Evolutionary conservation across 129 eudicot genomes (phyloP).

Genomic region (Tanacetum coccineum): DNA sequence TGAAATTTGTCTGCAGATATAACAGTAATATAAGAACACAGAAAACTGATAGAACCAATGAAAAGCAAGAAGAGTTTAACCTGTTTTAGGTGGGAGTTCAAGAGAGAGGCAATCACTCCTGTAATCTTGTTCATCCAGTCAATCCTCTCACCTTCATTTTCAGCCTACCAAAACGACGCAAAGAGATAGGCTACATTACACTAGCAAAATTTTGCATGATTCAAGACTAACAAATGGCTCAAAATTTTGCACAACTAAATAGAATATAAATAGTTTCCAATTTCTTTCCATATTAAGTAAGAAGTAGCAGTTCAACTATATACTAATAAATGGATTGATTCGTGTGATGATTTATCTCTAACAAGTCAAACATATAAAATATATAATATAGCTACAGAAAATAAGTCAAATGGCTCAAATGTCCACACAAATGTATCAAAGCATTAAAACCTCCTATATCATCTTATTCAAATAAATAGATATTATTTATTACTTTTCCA

Average conservation of each 20-base stretch:
- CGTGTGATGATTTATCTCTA: background rate
- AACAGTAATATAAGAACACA: slow-evolving; percentile 5
- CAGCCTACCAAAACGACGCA: slow-evolving; percentile 66
- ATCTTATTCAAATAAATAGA: background rate
- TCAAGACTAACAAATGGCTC: background rate
- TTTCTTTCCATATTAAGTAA: background rate
- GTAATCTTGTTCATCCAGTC: slow-evolving; percentile 94
- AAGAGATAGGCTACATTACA: slow-evolving; percentile 1
- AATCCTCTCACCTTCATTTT: slow-evolving; percentile 86
- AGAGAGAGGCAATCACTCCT: slow-evolving; percentile 86
- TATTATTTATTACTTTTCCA: too few relatives aligned
- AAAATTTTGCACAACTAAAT: background rate
- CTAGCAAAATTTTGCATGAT: slow-evolving; percentile 11
- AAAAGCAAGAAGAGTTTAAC: slow-evolving; percentile 35
- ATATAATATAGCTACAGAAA: background rate
- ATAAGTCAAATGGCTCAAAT: background rate
- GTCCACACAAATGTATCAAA: background rate
- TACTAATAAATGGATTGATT: background rate
- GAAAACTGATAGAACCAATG: background rate
- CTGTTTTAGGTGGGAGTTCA: slow-evolving; percentile 83
- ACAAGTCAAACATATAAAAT: background rate
- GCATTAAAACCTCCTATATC: slow-evolving; percentile 1
- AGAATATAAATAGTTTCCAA: background rate
- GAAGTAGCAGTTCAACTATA: background rate
- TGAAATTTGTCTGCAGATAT: slow-evolving; percentile 47